phyloP scores from a whole-genome alignment of 1,284 basidiomycete species.

The Cystobasidium sp. region DNA sequence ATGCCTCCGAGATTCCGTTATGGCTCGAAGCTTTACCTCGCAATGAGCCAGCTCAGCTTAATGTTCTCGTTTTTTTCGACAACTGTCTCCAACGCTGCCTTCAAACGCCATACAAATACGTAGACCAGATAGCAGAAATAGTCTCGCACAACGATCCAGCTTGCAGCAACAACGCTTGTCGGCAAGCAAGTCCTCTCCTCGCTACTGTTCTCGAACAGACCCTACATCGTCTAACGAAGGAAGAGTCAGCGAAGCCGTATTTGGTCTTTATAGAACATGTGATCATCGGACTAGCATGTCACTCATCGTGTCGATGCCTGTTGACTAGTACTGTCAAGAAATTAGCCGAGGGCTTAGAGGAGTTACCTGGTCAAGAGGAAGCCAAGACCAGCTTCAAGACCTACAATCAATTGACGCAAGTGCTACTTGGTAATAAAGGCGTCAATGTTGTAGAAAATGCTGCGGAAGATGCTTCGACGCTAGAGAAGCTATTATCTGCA shows the following conservation, averaged over 20 bases:
- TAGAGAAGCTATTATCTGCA: conserved; percentile 1
- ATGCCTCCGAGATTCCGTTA: conserved; percentile 69
- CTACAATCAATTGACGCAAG: not conserved
- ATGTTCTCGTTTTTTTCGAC: conserved; percentile 76
- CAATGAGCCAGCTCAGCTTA: conserved; percentile 63
- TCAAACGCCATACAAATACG: conserved; percentile 83
- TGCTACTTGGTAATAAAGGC: not conserved
- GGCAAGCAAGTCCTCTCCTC: conserved; percentile 68
- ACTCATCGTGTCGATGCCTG: conserved; percentile 21
- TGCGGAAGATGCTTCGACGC: not conserved
- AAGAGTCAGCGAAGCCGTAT: conserved; percentile 16
- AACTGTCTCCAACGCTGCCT: conserved; percentile 82
- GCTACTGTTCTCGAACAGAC: conserved; percentile 78
- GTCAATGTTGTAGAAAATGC: not conserved
- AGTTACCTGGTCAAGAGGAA: not conserved
- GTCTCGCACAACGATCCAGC: not conserved
- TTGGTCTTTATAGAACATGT: conserved; percentile 8
- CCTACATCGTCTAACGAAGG: conserved; percentile 59
- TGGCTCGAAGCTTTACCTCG: conserved; percentile 68
- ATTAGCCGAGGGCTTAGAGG: not conserved
- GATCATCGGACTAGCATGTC: conserved; percentile 2
- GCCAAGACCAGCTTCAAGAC: not conserved
- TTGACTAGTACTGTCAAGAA: not conserved
- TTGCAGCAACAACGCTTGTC: conserved; percentile 13
- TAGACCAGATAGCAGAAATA: conserved; percentile 65